Base-by-base conservation (phyloP, 768 basidiomycete species). In the Leccinum variicolor region DNA sequence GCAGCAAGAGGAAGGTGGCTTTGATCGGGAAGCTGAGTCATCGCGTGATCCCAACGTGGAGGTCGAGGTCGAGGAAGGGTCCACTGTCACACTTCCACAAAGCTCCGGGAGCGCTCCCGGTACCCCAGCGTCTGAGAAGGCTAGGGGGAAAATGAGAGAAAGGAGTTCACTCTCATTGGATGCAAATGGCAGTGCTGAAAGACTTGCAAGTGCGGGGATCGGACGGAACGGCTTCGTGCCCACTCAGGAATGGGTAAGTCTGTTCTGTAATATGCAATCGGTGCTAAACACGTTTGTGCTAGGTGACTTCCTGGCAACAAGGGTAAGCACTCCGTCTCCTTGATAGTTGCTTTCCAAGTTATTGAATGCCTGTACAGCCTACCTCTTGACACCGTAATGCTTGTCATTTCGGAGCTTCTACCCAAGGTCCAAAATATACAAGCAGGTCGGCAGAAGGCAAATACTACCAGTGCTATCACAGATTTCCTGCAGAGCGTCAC, bases 261-360 rank as follows among this genome's bases (percentile, higher is more conserved):
- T 52, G 23, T 48, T 55, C 9, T 39, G 31, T 33, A 23, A 45
- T 33, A 46, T 3, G 11, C 39, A 15, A 58, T 11, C 8, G 7
- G 28, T 50, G 43, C 48, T 67, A 31, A 60, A 41, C 52, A 50
- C 53, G 11, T 26, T 10, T 19, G 19, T 47, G 21, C 11, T 57
- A 90, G 90, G 89, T 94, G 4, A 83, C 90, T 21, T 94, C 94
- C 2, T 98, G 96, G 96, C 92, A 96, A 64, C 92, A 95, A 80
- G 95, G 95, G 93, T 92, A 63, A 69, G 76, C 21, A 6, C 58
- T 54, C 41, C 52, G 43, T 53, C 51, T 50, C 15, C 21, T 17
- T 52, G 45, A 49, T 52, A n/a, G 36, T 21, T 28, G 13, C 28
- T 48, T 58, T n/a, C 47, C 21, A 50, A 50, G 43, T 51, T 19